A percentile compares a stretch with the other conserved stretches of the same genome.
phyloP scores from a whole-genome alignment of 73 alveolate genomes.

The Blepharisma stoltei region DNA sequence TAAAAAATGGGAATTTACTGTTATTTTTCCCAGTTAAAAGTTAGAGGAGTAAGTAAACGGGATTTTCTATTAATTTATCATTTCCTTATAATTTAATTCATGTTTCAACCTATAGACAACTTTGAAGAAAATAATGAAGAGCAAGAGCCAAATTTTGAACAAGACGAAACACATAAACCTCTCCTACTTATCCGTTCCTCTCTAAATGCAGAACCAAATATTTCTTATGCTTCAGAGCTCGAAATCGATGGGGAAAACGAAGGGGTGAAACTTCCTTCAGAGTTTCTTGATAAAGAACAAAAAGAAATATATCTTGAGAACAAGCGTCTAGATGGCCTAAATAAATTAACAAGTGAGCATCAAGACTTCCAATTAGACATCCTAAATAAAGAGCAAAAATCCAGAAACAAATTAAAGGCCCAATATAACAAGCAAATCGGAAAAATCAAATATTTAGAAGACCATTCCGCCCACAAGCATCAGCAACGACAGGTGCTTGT shows the following conservation, averaged over 20 bases:
- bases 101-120: too few relatives aligned
- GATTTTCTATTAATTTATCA: too few relatives aligned
- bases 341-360: background rate
- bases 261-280: slow-evolving; percentile 19
- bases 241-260: background rate
- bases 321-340: background rate
- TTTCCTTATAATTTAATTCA: too few relatives aligned
- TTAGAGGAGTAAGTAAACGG: too few relatives aligned
- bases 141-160: too few relatives aligned
- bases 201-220: too few relatives aligned
- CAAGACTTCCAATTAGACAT: slow-evolving; percentile 12
- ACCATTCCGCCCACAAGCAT: slow-evolving; percentile 16
- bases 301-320: slow-evolving; percentile 15
- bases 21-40: too few relatives aligned
- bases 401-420: background rate
- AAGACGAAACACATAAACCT: too few relatives aligned
- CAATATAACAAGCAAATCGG: slow-evolving; percentile 5
- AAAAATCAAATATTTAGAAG: background rate
- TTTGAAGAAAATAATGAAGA: too few relatives aligned
- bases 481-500: background rate
- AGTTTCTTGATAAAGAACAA: background rate
- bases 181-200: too few relatives aligned
- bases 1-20: too few relatives aligned
- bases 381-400: slow-evolving; percentile 11
- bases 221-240: too few relatives aligned